phyloP scores from a whole-genome alignment of 441 rosid genomes.

The Dalechampia spathulata region DNA sequence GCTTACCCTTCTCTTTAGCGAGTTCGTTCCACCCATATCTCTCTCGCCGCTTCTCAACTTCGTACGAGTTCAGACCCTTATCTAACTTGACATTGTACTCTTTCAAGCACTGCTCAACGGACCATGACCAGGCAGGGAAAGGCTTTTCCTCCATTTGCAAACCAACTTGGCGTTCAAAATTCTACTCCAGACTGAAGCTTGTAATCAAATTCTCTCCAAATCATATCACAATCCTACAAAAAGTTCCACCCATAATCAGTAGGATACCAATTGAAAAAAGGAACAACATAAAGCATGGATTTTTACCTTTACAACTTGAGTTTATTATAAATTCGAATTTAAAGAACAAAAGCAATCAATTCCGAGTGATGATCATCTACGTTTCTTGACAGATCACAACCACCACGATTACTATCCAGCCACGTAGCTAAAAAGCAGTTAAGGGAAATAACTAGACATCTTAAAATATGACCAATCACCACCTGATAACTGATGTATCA shows the following conservation, averaged over 20 bases:
- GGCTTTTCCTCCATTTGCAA: slow-evolving; percentile 50
- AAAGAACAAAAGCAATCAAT: neutral
- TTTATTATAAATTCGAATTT: neutral
- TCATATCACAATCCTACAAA: slow-evolving; percentile 17
- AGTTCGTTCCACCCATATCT: slow-evolving; percentile 82
- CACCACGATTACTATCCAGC: too few relatives aligned
- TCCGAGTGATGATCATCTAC: too few relatives aligned
- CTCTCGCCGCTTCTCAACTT: slow-evolving; percentile 60
- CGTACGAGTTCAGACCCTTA: slow-evolving; percentile 48
- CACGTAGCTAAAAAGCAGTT: neutral
- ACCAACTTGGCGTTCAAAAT: slow-evolving; percentile 14
- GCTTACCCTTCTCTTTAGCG: slow-evolving; percentile 71
- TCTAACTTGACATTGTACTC: slow-evolving; percentile 57
- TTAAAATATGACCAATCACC: slow-evolving; percentile 3
- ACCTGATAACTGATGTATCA: neutral
- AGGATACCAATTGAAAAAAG: neutral
- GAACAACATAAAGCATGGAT: too few relatives aligned
- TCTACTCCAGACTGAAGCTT: slow-evolving; percentile 14
- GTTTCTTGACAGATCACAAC: too few relatives aligned
- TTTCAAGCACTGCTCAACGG: slow-evolving; percentile 64
- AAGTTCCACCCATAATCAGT: neutral
- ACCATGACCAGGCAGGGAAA: slow-evolving; percentile 68
- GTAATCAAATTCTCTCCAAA: slow-evolving; percentile 1
- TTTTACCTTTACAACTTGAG: neutral
- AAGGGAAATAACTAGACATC: slow-evolving; percentile 2